Evolutionary conservation across 2,329 filamentous ascomycete species (phyloP).

Genomic region (Aspergillus udagawae): DNA sequence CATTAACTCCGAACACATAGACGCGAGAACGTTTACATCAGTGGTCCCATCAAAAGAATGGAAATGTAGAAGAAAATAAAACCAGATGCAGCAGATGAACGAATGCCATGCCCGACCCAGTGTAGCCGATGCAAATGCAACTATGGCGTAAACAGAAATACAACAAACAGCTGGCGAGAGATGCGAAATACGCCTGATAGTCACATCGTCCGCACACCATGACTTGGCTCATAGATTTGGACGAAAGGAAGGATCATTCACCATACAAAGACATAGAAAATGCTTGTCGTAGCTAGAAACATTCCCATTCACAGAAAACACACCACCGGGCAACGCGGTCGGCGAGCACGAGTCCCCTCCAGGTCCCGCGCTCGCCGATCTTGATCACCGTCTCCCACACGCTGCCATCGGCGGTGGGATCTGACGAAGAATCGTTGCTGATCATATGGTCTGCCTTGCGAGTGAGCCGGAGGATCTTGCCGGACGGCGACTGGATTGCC

Average conservation of each 20-base stretch:
- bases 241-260: background rate
- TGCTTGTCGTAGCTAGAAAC: slow-evolving; percentile 36
- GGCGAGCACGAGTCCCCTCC: slow-evolving; percentile 61
- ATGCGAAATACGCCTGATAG: background rate
- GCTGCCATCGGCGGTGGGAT: slow-evolving; percentile 48
- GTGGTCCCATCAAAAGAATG: background rate
- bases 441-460: slow-evolving; percentile 47
- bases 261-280: background rate
- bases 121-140: slow-evolving; percentile 11
- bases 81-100: slow-evolving; percentile 7
- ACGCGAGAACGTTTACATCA: background rate
- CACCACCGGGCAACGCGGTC: slow-evolving; percentile 65
- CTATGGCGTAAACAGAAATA: slow-evolving; percentile 7
- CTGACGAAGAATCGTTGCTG: slow-evolving; percentile 32
- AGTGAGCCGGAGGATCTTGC: slow-evolving; percentile 77
- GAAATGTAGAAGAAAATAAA: background rate
- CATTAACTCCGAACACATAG: background rate
- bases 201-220: background rate
- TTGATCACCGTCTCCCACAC: slow-evolving; percentile 66
- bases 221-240: background rate
- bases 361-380: slow-evolving; percentile 59
- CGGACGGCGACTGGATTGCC: slow-evolving; percentile 87
- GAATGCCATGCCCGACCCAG: slow-evolving; percentile 5
- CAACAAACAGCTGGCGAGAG: background rate
- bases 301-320: slow-evolving; percentile 66